A percentile compares a stretch with the other conserved stretches of the same genome.
Evolutionary conservation across 2,329 filamentous ascomycete genomes (phyloP).

Genomic region (Alternaria solani): DNA sequence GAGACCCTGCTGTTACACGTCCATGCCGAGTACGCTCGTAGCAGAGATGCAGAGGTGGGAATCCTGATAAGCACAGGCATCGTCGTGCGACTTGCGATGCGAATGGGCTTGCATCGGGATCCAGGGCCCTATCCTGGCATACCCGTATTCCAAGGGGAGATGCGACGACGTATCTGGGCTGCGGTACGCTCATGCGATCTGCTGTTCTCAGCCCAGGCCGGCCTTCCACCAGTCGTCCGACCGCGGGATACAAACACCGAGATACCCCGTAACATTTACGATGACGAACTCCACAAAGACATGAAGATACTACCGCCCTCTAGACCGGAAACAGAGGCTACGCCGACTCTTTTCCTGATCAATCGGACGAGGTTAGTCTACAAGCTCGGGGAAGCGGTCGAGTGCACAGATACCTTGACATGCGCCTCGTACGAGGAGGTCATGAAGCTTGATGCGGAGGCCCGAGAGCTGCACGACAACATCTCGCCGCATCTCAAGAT

Average conservation of each 20-base stretch:
- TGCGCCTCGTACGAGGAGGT: conserved; percentile 70
- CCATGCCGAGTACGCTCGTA: conserved; percentile 76
- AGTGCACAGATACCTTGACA: conserved; percentile 67
- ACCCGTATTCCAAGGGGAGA: conserved; percentile 78
- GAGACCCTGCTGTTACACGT: conserved; percentile 80
- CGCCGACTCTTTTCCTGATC: conserved; percentile 81
- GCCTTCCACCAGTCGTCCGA: conserved; percentile 71
- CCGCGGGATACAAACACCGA: conserved; percentile 78
- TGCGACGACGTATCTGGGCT: conserved; percentile 69
- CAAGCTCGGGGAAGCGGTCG: conserved; percentile 75
- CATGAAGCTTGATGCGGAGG: conserved; percentile 66
- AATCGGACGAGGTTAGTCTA: conserved; percentile 73
- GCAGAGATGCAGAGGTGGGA: conserved; percentile 76
- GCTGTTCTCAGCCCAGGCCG: conserved; percentile 77
- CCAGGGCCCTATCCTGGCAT: conserved; percentile 76
- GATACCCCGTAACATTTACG: conserved; percentile 79
- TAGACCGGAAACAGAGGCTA: conserved; percentile 73
- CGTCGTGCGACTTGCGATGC: conserved; percentile 69
- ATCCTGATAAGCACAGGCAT: conserved; percentile 68
- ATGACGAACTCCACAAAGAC: conserved; percentile 78
- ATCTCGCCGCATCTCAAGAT: conserved; percentile 83
- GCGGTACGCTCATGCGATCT: conserved; percentile 77
- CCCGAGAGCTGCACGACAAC: conserved; percentile 66
- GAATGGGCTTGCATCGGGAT: conserved; percentile 82
- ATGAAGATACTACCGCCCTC: conserved; percentile 73